Evolutionary conservation across 768 basidiomycete genomes (phyloP), one percentile per base, ranked within the genome.

Genomic region (Lactifluus subvellereus): DNA sequence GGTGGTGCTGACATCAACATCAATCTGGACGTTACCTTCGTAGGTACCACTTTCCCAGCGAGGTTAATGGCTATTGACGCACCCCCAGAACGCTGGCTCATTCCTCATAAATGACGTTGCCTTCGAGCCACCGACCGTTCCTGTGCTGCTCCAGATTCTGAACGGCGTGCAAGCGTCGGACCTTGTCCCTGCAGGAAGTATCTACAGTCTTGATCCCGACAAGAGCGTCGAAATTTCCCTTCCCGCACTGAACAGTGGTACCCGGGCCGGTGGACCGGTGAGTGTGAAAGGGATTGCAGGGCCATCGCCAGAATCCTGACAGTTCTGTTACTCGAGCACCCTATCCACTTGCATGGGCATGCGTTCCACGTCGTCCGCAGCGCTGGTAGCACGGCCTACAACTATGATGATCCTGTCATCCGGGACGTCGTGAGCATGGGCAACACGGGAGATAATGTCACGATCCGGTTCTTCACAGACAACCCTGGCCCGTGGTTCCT

Each of bases 91-190:
- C 16, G 7, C 7, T 16, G 53, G 40, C 45, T 18, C 35, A 8
- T 79, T 75, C 68, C 59, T 60, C 2, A 66, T 79, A 47, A 79
- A 79, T 54, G 69, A 67, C 16, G 65, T 67, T 48, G 67, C 73
- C 30, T 83, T 72, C 69, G 63, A 68, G 4, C 69, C 74, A 0
- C 83, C 84, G 0, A 72, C 73, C 0, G 72, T 78, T 0, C 83
- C 85, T 0, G 78, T 83, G 14, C 76, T 85, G 16, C 76, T 85
- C 9, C 85, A 86, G 65, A 81, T 85, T 37, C 69, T 86, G 37
- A 83, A 78, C 54, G 84, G 85, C 0, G 79, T 78, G 7, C 72
- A 76, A 27, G 76, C 83, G 0, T 67, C 74, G 30, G 74, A 80
- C 1, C 74, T 87, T 22, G 70, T 84, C 38, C 85, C 83, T 0